These are phyloP conservation scores for Pseudocercospora fijiensis DNA, from an alignment of 2,329 filamentous ascomycete species.

Conservation along the genomic window DNA sequence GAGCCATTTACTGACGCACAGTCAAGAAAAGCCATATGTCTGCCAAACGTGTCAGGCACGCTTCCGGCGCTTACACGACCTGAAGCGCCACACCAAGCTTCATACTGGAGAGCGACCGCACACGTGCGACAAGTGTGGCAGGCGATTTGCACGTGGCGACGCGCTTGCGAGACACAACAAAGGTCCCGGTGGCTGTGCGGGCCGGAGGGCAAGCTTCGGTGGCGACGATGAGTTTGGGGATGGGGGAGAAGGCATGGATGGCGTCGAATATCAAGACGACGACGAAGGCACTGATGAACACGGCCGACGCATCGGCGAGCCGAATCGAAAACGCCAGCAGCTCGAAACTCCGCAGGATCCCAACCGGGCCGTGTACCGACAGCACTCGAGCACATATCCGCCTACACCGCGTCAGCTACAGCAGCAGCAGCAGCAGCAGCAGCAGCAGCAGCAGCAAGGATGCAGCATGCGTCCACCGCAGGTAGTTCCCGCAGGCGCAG, in stretches of 20 bases:
- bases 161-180: slow-evolving; percentile 93
- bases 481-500: slow-evolving; percentile 36
- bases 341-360: slow-evolving; percentile 58
- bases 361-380: slow-evolving; percentile 60
- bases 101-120: slow-evolving; percentile 96
- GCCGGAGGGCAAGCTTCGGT: slow-evolving; percentile 80
- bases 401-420: slow-evolving; percentile 43
- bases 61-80: slow-evolving; percentile 87
- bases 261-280: slow-evolving; percentile 61
- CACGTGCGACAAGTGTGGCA: slow-evolving; percentile 89
- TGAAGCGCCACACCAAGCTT: slow-evolving; percentile 94
- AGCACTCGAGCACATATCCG: slow-evolving; percentile 73
- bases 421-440: slow-evolving; percentile 22
- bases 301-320: slow-evolving; percentile 66
- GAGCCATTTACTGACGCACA: slow-evolving; percentile 94
- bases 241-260: slow-evolving; percentile 58
- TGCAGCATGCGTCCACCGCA: slow-evolving; percentile 41
- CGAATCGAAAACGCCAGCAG: slow-evolving; percentile 72
- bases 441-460: slow-evolving; percentile 15
- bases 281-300: slow-evolving; percentile 58
- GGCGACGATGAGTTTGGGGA: slow-evolving; percentile 67
- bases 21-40: slow-evolving; percentile 95
- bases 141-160: slow-evolving; percentile 92
- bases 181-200: slow-evolving; percentile 91
- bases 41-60: slow-evolving; percentile 91